phyloP scores from a whole-genome alignment of 768 basidiomycete species.

The Pholiota conissans region DNA sequence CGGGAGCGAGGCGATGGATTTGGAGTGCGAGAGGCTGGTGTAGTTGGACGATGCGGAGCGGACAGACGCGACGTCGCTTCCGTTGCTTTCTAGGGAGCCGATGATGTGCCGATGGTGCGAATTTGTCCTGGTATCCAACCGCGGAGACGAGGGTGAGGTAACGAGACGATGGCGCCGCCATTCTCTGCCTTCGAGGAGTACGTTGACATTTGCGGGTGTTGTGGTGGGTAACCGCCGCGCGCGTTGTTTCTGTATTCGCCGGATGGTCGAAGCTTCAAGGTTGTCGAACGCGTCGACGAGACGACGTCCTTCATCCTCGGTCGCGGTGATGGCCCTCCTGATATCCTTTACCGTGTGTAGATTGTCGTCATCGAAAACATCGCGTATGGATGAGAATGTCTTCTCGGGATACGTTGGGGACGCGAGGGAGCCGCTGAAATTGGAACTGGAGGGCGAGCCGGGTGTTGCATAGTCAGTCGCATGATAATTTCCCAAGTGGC shows the following conservation, averaged over 20 bases:
- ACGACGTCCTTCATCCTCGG: slow-evolving; percentile 64
- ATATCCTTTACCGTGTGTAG: slow-evolving; percentile 57
- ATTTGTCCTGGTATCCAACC: slow-evolving; percentile 6
- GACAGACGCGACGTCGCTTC: background rate
- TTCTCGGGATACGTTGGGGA: background rate
- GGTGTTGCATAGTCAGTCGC: background rate
- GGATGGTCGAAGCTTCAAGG: slow-evolving; percentile 59
- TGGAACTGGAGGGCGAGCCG: background rate
- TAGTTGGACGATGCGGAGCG: background rate
- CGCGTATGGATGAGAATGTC: slow-evolving; percentile 18
- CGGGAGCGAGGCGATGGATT: background rate
- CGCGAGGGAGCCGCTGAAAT: background rate
- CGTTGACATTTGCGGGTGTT: slow-evolving; percentile 28
- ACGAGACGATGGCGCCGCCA: slow-evolving; percentile 32
- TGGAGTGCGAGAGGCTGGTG: background rate
- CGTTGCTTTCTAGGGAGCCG: background rate
- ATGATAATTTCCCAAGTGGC: background rate
- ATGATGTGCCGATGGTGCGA: background rate
- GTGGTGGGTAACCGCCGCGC: slow-evolving; percentile 32
- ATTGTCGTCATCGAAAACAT: slow-evolving; percentile 53
- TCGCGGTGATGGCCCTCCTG: slow-evolving; percentile 55
- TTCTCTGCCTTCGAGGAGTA: slow-evolving; percentile 33
- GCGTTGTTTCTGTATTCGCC: slow-evolving; percentile 42
- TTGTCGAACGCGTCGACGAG: slow-evolving; percentile 69
- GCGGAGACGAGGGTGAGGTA: slow-evolving; percentile 26